These are phyloP conservation scores for Erysimum pusillum DNA, from an alignment of 441 rosid species.

Conservation along the genomic window DNA sequence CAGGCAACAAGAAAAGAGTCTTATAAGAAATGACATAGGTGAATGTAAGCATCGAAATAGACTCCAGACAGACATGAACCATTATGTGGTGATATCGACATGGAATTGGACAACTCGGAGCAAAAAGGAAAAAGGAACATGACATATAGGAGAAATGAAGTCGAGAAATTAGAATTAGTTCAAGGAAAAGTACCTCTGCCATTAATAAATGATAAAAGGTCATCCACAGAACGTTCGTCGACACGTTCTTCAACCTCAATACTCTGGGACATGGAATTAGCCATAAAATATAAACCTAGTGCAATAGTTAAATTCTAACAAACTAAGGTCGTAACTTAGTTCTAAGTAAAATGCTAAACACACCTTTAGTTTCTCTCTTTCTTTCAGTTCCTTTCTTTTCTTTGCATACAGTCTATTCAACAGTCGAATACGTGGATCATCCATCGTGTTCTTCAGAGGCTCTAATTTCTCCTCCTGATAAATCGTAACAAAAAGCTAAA, in stretches of 20 bases:
- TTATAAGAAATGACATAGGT: not conserved
- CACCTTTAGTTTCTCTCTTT: constrained; percentile 71
- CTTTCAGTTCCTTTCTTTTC: constrained; percentile 75
- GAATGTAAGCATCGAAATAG: constrained; percentile 9
- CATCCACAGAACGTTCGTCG: constrained; percentile 95
- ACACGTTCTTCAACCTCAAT: constrained; percentile 73
- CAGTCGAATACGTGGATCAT: constrained; percentile 78
- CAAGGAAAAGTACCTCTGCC: constrained; percentile 65
- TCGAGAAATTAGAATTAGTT: constrained; percentile 5
- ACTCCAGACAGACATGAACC: constrained; percentile 21
- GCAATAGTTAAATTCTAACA: not conserved
- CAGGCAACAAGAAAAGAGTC: constrained; percentile 17
- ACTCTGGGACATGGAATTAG: constrained; percentile 55
- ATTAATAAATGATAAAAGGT: constrained; percentile 84
- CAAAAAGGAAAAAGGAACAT: not conserved
- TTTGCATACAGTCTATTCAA: constrained; percentile 76
- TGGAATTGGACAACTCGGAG: constrained; percentile 20
- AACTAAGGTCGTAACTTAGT: constrained; percentile 15
- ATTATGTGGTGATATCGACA: constrained; percentile 11
- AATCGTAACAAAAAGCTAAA: constrained; percentile 28
- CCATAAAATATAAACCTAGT: constrained; percentile 15
- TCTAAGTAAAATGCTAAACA: constrained; percentile 3
- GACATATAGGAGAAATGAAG: constrained; percentile 13
- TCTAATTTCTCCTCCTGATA: constrained; percentile 80
- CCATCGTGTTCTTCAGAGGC: constrained; percentile 72